Percentiles rank a stretch among this genome's conserved stretches.
These are phyloP conservation scores for Kingdonia uniflora DNA, from an alignment of 164 flowering plant genomes.

Conservation along the genomic window DNA sequence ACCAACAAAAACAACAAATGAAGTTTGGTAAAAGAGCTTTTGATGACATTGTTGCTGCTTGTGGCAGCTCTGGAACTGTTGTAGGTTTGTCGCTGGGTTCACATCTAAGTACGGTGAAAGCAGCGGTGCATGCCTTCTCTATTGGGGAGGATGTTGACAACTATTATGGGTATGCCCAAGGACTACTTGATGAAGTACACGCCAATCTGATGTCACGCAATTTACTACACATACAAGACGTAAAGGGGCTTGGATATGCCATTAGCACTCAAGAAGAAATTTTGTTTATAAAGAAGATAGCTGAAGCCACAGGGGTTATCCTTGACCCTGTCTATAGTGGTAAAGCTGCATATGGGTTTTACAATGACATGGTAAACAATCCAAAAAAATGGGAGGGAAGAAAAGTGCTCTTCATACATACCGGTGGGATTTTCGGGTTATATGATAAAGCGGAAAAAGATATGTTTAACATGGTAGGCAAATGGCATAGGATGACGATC, in stretches of 20 bases:
- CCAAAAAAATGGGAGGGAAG: constrained; percentile 11
- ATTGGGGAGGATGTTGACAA: constrained; percentile 6
- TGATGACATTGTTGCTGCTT: constrained; percentile 10
- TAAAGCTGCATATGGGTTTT: constrained; percentile 10
- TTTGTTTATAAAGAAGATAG: constrained; percentile 11
- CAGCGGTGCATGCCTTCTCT: constrained; percentile 6
- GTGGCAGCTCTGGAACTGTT: constrained; percentile 11
- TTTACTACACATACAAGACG: constrained; percentile 8
- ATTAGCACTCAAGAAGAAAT: constrained; percentile 8
- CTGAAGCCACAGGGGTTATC: constrained; percentile 13
- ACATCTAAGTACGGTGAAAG: constrained; percentile 6
- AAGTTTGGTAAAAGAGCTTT: neutral
- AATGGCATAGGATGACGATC: constrained; percentile 7
- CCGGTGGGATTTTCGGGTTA: constrained; percentile 11
- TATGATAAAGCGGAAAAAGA: constrained; percentile 8
- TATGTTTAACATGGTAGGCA: constrained; percentile 9
- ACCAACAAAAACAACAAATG: constrained; percentile 4
- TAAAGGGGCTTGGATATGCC: constrained; percentile 12
- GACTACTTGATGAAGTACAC: constrained; percentile 5
- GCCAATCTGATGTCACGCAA: constrained; percentile 5
- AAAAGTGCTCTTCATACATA: constrained; percentile 9
- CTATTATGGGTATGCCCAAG: constrained; percentile 2
- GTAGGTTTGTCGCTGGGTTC: constrained; percentile 6
- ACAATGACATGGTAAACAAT: constrained; percentile 9
- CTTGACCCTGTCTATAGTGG: constrained; percentile 13